These are phyloP conservation scores for Lactifluus subvellereus DNA, from an alignment of 768 basidiomycete species.

Conservation along the genomic window DNA sequence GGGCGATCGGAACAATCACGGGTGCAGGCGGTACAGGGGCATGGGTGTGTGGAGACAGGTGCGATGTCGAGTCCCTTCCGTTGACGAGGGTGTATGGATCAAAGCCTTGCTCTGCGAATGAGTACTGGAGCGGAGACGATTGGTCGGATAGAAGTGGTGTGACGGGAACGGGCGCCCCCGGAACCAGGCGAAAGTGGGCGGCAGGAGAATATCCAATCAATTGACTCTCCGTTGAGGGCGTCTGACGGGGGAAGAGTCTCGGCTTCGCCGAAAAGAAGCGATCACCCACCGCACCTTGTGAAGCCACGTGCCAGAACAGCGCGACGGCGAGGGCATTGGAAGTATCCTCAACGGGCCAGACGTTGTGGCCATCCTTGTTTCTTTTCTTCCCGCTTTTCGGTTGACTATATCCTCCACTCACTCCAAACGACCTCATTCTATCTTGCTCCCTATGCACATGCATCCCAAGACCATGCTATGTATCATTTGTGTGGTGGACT, in stretches of 20 bases:
- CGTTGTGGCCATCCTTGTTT: slow-evolving; percentile 7
- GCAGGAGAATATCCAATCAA: slow-evolving; percentile 14
- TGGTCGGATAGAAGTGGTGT: background rate
- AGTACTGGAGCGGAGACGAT: slow-evolving; percentile 16
- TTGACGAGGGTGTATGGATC: slow-evolving; percentile 11
- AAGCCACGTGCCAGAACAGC: slow-evolving; percentile 24
- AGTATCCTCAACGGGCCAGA: slow-evolving; percentile 19
- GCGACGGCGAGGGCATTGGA: slow-evolving; percentile 21
- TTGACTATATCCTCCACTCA: too few relatives aligned
- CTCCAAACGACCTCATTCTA: too few relatives aligned
- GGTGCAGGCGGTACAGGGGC: slow-evolving; percentile 1
- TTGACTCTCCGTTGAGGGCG: slow-evolving; percentile 18
- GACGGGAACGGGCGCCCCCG: slow-evolving; percentile 13
- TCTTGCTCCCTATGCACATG: too few relatives aligned
- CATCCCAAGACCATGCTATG: too few relatives aligned
- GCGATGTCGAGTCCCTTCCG: background rate
- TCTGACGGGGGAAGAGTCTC: slow-evolving; percentile 9
- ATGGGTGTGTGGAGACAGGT: background rate
- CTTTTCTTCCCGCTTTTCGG: too few relatives aligned
- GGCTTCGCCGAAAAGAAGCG: slow-evolving; percentile 2
- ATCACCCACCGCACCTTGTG: slow-evolving; percentile 21
- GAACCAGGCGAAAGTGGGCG: slow-evolving; percentile 19
- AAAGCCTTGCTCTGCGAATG: slow-evolving; percentile 17
- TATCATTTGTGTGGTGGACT: too few relatives aligned
- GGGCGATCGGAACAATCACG: slow-evolving; percentile 3